These are phyloP conservation scores for Obelidium mucronatum DNA, from an alignment of 192 early-diverging fungal genomes.

Conservation along the genomic window DNA sequence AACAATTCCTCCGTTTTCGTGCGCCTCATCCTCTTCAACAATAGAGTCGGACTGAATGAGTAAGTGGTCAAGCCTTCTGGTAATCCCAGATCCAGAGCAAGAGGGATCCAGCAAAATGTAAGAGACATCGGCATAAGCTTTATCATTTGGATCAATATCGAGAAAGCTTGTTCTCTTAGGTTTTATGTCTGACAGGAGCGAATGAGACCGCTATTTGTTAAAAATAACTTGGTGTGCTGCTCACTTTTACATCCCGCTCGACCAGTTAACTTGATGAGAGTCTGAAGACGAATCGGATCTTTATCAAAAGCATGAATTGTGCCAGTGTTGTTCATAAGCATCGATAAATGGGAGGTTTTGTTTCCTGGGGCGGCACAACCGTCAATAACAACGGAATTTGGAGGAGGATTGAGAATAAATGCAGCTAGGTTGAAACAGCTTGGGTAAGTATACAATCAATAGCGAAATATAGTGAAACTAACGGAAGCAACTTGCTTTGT, in stretches of 20 bases:
- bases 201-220: neutral
- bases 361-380: slow-evolving; percentile 98
- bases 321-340: slow-evolving; percentile 87
- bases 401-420: slow-evolving; percentile 73
- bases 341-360: slow-evolving; percentile 94
- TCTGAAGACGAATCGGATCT: slow-evolving; percentile 75
- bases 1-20: slow-evolving; percentile 29
- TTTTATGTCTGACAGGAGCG: slow-evolving; percentile 65
- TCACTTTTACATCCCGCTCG: slow-evolving; percentile 84
- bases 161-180: slow-evolving; percentile 78
- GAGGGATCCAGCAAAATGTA: slow-evolving; percentile 95
- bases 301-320: slow-evolving; percentile 92
- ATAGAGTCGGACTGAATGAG: slow-evolving; percentile 52
- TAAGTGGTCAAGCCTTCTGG: slow-evolving; percentile 85
- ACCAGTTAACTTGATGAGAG: slow-evolving; percentile 73
- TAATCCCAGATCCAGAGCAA: slow-evolving; percentile 96
- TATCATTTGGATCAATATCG: slow-evolving; percentile 75
- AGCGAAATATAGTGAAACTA: no score
- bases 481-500: slow-evolving; percentile 30
- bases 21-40: slow-evolving; percentile 39
- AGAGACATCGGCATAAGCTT: slow-evolving; percentile 66
- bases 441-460: no score
- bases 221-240: neutral
- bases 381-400: slow-evolving; percentile 77
- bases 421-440: slow-evolving; percentile 61